Base-by-base conservation (phyloP, 345 rosid species). In the Crucihimalaya himalaica region DNA sequence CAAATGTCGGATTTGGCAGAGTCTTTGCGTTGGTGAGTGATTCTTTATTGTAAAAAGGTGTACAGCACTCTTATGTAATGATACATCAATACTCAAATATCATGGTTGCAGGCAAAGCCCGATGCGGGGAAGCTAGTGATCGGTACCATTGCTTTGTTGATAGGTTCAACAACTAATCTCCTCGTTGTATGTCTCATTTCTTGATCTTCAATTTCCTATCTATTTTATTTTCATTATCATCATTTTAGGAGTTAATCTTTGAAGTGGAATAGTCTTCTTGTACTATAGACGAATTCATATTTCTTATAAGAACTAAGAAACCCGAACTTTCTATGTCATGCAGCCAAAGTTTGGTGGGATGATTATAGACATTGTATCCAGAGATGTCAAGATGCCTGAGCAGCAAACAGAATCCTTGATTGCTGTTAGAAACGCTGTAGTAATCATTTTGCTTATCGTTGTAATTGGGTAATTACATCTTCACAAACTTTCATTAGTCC, bases 121-220 rank as follows among this genome's bases (percentile, higher is more conserved):
- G 97, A 91, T 81, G 87, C 97, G 6, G 93, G 89, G 53, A 85
- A 87, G 81, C 83, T 91, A 32, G 77, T 77, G 54, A 59, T 89
- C 40, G 97, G 87, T 59, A 91, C 97, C 64, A 39, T 87, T 68
- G 96, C 97, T 5, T 80, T 91, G 60, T 75, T 91, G 79, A 80
- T 87, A 54, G 90, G 86, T 73, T 89, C 96, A 19, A 88, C 89
- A 39, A 79, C 97, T 45, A 85, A 83, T 80, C 75, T 91, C 75
- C 83, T 91, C 5, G 85, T 91, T 56, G 93, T 91, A 80, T 28
- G 87, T 83, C 55, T 63, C 47, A 62, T 76, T 23, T 34, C 37
- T 70, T 5, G 9, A 47, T 73, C 74, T 70, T 32, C 9, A 5
- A 42, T 23, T 60, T 59, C 47, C 9, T 42, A 43, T 52, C 15